Evolutionary conservation across 495 filamentous ascomycete species (phyloP).

Genomic region (Neurospora sp.): DNA sequence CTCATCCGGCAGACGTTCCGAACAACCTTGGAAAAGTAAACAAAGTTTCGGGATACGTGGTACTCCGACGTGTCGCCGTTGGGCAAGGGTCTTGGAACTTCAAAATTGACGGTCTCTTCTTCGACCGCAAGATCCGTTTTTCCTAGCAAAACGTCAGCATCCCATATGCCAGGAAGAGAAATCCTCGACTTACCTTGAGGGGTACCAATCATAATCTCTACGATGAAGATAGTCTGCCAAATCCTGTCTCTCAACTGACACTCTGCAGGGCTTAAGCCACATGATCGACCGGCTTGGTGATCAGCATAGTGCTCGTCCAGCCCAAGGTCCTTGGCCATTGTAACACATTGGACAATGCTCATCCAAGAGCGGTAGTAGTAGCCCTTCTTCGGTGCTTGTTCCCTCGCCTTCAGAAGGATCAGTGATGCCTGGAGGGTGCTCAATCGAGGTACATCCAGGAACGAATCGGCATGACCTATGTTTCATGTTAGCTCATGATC

Average conservation of each 20-base stretch:
- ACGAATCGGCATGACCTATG: slow-evolving; percentile 84
- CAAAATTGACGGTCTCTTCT: slow-evolving; percentile 67
- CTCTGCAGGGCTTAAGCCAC: slow-evolving; percentile 58
- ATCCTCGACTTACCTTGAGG: slow-evolving; percentile 63
- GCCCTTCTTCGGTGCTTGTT: slow-evolving; percentile 81
- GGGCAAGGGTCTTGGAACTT: slow-evolving; percentile 48
- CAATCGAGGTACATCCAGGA: slow-evolving; percentile 86
- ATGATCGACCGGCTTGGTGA: slow-evolving; percentile 61
- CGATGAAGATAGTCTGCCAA: slow-evolving; percentile 82
- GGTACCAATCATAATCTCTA: slow-evolving; percentile 88
- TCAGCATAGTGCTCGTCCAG: slow-evolving; percentile 76
- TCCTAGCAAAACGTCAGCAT: slow-evolving; percentile 43
- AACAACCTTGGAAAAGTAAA: slow-evolving; percentile 67
- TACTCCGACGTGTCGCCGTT: slow-evolving; percentile 70
- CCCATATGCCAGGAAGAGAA: not conserved
- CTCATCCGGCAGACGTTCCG: slow-evolving; percentile 70
- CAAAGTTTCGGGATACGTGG: slow-evolving; percentile 69
- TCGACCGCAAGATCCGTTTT: slow-evolving; percentile 72
- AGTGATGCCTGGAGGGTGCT: slow-evolving; percentile 91
- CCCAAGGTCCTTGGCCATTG: slow-evolving; percentile 89
- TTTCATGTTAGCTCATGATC: slow-evolving; percentile 14
- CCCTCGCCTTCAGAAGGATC: slow-evolving; percentile 82
- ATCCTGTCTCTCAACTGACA: slow-evolving; percentile 77
- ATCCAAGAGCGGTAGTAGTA: slow-evolving; percentile 99
- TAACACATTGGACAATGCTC: slow-evolving; percentile 81